Evolutionary conservation across 306 rosid species (phyloP).

Genomic region (Gastrolobium bilobum): DNA sequence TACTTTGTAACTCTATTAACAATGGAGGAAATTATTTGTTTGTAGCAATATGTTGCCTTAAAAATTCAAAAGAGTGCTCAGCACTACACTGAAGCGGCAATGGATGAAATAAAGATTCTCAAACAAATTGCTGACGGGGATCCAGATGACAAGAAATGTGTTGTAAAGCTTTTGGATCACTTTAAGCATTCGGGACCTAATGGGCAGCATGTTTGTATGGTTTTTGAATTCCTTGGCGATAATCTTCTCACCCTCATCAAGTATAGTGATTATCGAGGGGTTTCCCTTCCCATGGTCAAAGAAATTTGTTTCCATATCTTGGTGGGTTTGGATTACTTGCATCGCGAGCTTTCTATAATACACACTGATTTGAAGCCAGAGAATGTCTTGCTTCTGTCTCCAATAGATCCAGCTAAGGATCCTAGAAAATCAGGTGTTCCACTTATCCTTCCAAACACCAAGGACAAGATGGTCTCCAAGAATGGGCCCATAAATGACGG

Average conservation of each 20-base stretch:
- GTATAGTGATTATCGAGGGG: conserved; percentile 85
- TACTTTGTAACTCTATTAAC: conserved; percentile 6
- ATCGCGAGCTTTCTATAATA: conserved; percentile 86
- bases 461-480: conserved; percentile 62
- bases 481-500: conserved; percentile 59
- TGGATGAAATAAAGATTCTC: conserved; percentile 97
- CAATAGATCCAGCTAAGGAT: conserved; percentile 90
- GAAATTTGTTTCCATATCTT: conserved; percentile 89
- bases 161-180: conserved; percentile 94
- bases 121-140: conserved; percentile 95
- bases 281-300: conserved; percentile 85
- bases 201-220: conserved; percentile 97
- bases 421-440: conserved; percentile 74
- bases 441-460: conserved; percentile 69
- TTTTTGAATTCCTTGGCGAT: conserved; percentile 96
- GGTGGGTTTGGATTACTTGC: conserved; percentile 96
- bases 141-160: conserved; percentile 84
- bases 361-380: conserved; percentile 99
- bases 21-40: conserved; percentile 38
- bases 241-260: conserved; percentile 92
- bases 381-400: conserved; percentile 86
- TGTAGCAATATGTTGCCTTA: conserved; percentile 91
- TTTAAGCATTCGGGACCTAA: conserved; percentile 98
- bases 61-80: conserved; percentile 99
- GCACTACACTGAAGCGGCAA: conserved; percentile 97